Conservation (phyloP, 805 yeast genomes). For the Saturnispora saitoi region DNA sequence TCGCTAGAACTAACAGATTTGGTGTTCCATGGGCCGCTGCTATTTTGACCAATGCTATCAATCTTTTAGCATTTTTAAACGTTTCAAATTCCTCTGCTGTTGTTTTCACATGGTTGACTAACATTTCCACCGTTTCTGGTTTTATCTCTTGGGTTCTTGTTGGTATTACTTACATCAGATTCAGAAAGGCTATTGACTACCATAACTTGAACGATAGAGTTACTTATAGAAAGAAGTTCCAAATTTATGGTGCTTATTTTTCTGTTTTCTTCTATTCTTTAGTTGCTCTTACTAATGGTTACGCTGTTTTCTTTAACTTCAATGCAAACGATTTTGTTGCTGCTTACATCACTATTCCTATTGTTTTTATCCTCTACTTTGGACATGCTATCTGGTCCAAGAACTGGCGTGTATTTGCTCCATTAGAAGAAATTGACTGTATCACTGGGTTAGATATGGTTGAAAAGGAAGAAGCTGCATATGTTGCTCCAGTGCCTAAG, state of each 20-base stretch:
- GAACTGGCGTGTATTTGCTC: slow-evolving; percentile 38
- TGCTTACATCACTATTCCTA: slow-evolving; percentile 61
- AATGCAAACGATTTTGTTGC: slow-evolving; percentile 54
- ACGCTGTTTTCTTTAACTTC: slow-evolving; percentile 54
- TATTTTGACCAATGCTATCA: slow-evolving; percentile 31
- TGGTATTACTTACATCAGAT: slow-evolving; percentile 46
- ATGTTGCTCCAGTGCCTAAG: slow-evolving; percentile 31
- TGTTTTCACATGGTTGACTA: slow-evolving; percentile 59
- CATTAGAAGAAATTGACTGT: slow-evolving; percentile 53
- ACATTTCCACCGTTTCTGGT: slow-evolving; percentile 58
- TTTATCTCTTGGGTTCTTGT: slow-evolving; percentile 56
- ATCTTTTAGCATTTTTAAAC: slow-evolving; percentile 45
- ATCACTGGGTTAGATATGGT: slow-evolving; percentile 50
- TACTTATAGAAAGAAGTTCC: slow-evolving; percentile 47
- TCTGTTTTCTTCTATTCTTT: slow-evolving; percentile 38
- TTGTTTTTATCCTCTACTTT: slow-evolving; percentile 42
- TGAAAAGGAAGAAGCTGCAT: slow-evolving; percentile 42
- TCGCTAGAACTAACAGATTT: slow-evolving; percentile 32
- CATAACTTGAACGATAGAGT: slow-evolving; percentile 47
- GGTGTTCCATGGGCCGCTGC: slow-evolving; percentile 53
- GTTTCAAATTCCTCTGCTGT: slow-evolving; percentile 41
- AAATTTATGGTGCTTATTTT: slow-evolving; percentile 51
- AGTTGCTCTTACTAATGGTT: slow-evolving; percentile 65
- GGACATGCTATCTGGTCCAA: slow-evolving; percentile 48
- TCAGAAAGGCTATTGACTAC: slow-evolving; percentile 52